phyloP scores from a whole-genome alignment of 2,329 filamentous ascomycete species.

The Metarhizium humberi region DNA sequence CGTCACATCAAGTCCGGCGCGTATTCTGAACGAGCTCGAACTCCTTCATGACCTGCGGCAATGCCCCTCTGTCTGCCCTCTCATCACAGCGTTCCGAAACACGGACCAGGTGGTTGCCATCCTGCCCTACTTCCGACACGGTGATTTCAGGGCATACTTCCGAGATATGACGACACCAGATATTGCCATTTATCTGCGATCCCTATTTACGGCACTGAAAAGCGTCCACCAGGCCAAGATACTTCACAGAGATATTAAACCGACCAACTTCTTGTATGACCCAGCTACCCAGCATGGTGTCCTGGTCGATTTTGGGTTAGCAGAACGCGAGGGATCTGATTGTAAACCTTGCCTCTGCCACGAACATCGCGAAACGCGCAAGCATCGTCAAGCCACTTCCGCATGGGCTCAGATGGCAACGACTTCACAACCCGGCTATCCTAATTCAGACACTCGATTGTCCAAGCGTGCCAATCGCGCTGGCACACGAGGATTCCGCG shows the following conservation, averaged over 20 bases:
- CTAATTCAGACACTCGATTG: conserved; percentile 79
- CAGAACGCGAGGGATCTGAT: conserved; percentile 73
- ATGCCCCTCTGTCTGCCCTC: conserved; percentile 78
- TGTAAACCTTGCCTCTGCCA: conserved; percentile 76
- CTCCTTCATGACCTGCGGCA: conserved; percentile 79
- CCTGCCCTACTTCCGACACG: conserved; percentile 89
- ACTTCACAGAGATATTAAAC: conserved; percentile 92
- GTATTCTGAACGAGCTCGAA: conserved; percentile 94
- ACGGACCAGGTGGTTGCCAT: conserved; percentile 93
- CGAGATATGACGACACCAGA: conserved; percentile 78
- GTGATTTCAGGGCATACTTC: conserved; percentile 92
- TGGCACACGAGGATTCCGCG: conserved; percentile 89
- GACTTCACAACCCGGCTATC: conserved; percentile 58
- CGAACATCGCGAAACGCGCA: conserved; percentile 52
- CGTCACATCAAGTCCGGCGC: conserved; percentile 86
- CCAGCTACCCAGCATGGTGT: conserved; percentile 72
- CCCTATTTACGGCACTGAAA: conserved; percentile 74
- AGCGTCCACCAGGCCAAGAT: conserved; percentile 79
- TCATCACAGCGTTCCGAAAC: conserved; percentile 93
- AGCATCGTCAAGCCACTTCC: conserved; percentile 48
- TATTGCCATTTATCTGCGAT: conserved; percentile 82
- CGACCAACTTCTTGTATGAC: conserved; percentile 95
- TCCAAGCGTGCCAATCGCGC: conserved; percentile 89
- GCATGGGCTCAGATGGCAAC: conserved; percentile 42
- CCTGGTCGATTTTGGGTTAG: conserved; percentile 97